phyloP scores from a whole-genome alignment of 768 basidiomycete species.

The Mycena olivaceomarginata region DNA sequence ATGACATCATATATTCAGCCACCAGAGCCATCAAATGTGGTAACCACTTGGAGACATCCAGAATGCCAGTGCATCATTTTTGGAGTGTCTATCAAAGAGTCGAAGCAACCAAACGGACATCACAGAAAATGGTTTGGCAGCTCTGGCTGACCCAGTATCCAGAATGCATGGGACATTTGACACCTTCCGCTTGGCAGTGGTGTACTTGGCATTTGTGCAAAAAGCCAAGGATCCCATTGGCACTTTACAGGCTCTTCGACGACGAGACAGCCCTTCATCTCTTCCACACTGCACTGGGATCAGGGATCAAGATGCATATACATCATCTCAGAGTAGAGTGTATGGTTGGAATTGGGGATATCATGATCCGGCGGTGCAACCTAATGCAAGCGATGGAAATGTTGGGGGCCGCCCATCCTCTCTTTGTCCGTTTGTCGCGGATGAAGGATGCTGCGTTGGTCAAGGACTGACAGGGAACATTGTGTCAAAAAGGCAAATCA shows the following conservation, averaged over 20 bases:
- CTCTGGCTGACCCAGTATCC: background rate
- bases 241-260: slow-evolving; percentile 3
- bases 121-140: background rate
- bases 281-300: no score
- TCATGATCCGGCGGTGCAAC: background rate
- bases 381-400: background rate
- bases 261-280: no score
- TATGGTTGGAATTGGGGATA: background rate
- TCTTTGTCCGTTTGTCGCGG: background rate
- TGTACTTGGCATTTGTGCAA: background rate
- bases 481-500: background rate
- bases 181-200: slow-evolving; percentile 4
- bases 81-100: no score
- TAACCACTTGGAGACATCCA: no score
- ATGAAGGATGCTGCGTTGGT: background rate
- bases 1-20: no score
- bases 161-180: background rate
- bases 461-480: background rate
- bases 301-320: no score
- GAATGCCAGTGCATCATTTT: no score
- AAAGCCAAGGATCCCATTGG: background rate
- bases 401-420: slow-evolving; percentile 1
- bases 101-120: no score
- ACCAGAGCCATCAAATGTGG: no score
- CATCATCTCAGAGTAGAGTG: no score